Base-by-base conservation (phyloP, 164 flowering plant species). In the Euptelea pleiosperma region DNA sequence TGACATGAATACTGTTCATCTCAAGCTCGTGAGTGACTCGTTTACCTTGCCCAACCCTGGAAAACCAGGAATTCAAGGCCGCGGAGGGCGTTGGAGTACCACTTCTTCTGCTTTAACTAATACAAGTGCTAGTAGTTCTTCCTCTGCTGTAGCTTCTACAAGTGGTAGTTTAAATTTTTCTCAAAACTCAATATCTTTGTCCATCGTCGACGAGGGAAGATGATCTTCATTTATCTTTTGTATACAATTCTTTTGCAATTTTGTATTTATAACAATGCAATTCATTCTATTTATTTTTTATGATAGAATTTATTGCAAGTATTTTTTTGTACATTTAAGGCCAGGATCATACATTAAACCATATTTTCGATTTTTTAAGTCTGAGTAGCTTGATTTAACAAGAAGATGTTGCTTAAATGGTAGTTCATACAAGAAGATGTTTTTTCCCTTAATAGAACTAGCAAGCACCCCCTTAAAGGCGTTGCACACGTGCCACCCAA, bases 131-230 rank as follows among this genome's bases (percentile, higher is more conserved):
- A 44, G 56, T 37, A 70, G 36, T 18, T 70, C 67, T 45, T 58
- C 69, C 5, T 66, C 77, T 54, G 71, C 68, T 49, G 30, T 9
- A 63, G 62, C 55, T 48, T 76, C 82, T 36, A 55, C 31, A 0
- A 67, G 70, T n/a, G 72, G 59, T 60, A 74, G 75, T 64, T 51
- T 63, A 22, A 86, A 85, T 3, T 78, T 56, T 56, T 89, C 87
- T 5, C 75, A 76, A 53, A 89, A 88, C 60, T 85, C 88, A 0
- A 75, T 88, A 0, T 85, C 96, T 8, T 45, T 70, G 67, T 83
- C 96, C 41, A 85, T 86, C 11, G 19, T 81, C 21, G 78, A 76
- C 39, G 96, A 88, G 70, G 96, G 96, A n/a, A 79, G 96, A 67
- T 88, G 71, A 73, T 16, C 15, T 14, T 30, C 24, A 52, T 62